These are phyloP conservation scores for Thielaviopsis musarum DNA, from an alignment of 2,329 filamentous ascomycete genomes.

Conservation along the genomic window DNA sequence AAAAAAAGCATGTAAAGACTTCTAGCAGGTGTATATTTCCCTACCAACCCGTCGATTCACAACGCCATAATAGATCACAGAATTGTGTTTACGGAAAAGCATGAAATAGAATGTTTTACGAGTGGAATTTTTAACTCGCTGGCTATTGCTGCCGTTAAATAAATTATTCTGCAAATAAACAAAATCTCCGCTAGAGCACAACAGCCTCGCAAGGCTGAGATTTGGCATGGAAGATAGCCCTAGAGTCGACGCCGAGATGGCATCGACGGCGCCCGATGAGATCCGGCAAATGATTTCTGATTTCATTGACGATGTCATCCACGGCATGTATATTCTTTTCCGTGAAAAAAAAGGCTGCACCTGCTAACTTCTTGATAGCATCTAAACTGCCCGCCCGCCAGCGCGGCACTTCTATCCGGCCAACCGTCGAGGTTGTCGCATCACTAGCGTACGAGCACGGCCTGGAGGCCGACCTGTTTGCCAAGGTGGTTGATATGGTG, in stretches of 20 bases:
- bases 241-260: background rate
- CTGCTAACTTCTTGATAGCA: constrained; percentile 22
- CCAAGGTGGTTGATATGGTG: constrained; percentile 47
- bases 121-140: too few relatives aligned
- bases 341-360: background rate
- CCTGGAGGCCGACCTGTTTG: constrained; percentile 41
- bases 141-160: too few relatives aligned
- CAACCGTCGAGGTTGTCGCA: constrained; percentile 44
- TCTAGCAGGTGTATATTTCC: too few relatives aligned
- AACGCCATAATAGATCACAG: too few relatives aligned
- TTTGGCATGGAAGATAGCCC: background rate
- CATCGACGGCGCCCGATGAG: constrained; percentile 16
- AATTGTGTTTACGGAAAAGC: too few relatives aligned
- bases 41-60: too few relatives aligned
- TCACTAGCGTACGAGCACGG: constrained; percentile 51
- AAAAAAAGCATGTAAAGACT: too few relatives aligned
- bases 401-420: constrained; percentile 43
- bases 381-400: constrained; percentile 48
- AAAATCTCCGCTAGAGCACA: too few relatives aligned
- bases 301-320: constrained; percentile 23
- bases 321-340: constrained; percentile 10
- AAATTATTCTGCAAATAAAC: too few relatives aligned
- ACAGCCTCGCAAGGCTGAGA: background rate
- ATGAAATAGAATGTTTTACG: too few relatives aligned
- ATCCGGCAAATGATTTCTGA: constrained; percentile 18